These are phyloP conservation scores for Euphorbia lathyris DNA, from an alignment of 345 rosid species.

Conservation along the genomic window DNA sequence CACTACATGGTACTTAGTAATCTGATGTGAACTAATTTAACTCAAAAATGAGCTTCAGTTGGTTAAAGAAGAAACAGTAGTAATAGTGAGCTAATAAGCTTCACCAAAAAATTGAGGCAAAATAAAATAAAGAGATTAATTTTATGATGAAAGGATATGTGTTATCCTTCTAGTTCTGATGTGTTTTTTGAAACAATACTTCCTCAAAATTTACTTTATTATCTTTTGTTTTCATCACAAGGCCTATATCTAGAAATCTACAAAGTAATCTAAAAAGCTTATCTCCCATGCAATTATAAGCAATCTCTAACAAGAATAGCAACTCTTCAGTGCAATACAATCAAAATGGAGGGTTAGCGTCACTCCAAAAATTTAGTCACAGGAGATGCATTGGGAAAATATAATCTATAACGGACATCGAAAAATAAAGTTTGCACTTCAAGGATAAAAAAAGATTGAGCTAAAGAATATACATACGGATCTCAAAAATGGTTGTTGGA, in stretches of 20 bases:
- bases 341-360: background rate
- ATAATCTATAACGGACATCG: background rate
- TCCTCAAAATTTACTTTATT: background rate
- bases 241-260: background rate
- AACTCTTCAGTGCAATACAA: background rate
- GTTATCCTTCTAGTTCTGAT: background rate
- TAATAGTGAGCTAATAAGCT: no score
- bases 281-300: background rate
- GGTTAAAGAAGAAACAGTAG: no score
- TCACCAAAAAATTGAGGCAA: no score
- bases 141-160: background rate
- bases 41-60: no score
- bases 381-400: background rate
- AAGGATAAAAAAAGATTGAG: background rate
- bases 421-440: background rate
- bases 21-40: background rate
- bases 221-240: background rate
- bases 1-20: background rate
- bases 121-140: background rate
- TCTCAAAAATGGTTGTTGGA: conserved; percentile 78
- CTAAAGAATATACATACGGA: conserved; percentile 48
- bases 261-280: background rate
- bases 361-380: background rate
- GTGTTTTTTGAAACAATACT: background rate
- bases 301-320: background rate